phyloP scores from a whole-genome alignment of 257 asterid species.

The Lycium ferocissimum region DNA sequence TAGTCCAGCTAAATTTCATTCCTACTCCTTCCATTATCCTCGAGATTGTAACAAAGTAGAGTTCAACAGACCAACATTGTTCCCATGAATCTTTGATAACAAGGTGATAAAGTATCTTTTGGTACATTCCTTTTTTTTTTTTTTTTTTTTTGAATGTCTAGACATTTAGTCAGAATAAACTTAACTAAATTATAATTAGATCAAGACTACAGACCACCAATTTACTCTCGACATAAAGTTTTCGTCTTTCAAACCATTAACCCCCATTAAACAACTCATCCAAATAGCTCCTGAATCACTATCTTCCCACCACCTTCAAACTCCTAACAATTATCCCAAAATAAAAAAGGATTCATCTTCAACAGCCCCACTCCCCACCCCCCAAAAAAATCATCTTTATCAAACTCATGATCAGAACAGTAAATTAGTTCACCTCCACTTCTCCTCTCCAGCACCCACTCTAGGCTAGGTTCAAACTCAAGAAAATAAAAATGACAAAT shows the following conservation, averaged over 20 bases:
- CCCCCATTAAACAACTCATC: background rate
- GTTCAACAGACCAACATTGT: background rate
- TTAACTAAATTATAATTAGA: background rate
- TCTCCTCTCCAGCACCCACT: background rate
- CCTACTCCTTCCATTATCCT: background rate
- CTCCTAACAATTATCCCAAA: background rate
- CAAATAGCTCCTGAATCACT: background rate
- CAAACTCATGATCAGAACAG: background rate
- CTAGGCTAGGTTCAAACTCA: too few species aligned
- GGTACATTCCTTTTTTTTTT: background rate
- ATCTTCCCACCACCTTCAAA: too few species aligned
- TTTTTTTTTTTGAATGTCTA: background rate
- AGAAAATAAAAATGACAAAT: too few species aligned
- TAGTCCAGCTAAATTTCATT: conserved; percentile 10
- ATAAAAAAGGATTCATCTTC: background rate
- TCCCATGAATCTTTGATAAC: background rate
- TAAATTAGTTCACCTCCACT: background rate
- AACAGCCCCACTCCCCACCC: background rate
- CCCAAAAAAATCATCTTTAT: background rate
- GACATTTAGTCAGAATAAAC: background rate
- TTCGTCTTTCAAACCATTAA: background rate
- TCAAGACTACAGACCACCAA: background rate
- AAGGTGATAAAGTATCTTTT: background rate
- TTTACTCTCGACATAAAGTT: background rate
- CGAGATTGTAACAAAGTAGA: background rate